Conservation (phyloP, 2,329 filamentous ascomycete genomes). For the Colletotrichum agaves region DNA sequence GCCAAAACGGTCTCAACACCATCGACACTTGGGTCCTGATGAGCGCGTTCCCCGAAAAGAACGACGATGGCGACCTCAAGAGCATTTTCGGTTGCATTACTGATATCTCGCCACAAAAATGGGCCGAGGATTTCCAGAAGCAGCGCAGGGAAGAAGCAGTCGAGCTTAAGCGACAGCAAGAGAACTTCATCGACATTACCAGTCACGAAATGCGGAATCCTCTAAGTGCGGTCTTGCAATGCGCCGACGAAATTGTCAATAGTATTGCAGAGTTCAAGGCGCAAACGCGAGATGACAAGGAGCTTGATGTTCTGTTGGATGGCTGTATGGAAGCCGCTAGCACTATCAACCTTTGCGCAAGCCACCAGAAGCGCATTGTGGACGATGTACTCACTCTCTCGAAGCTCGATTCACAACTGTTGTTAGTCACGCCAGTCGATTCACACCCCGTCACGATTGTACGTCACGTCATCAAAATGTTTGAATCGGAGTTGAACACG, state of each 20-base stretch:
- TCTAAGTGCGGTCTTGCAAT: slow-evolving; percentile 78
- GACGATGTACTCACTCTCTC: slow-evolving; percentile 75
- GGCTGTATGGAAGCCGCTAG: slow-evolving; percentile 79
- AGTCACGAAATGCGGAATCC: slow-evolving; percentile 83
- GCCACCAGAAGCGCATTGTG: slow-evolving; percentile 79
- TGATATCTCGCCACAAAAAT: slow-evolving; percentile 87
- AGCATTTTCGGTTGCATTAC: slow-evolving; percentile 84
- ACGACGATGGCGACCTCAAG: slow-evolving; percentile 72
- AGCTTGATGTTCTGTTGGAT: slow-evolving; percentile 62
- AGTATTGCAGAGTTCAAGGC: slow-evolving; percentile 57
- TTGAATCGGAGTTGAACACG: slow-evolving; percentile 78
- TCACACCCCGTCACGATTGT: slow-evolving; percentile 76
- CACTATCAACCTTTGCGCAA: slow-evolving; percentile 82
- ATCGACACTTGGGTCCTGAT: slow-evolving; percentile 82
- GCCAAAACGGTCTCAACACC: slow-evolving; percentile 67
- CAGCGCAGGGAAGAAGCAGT: slow-evolving; percentile 83
- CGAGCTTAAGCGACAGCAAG: slow-evolving; percentile 78
- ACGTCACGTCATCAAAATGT: slow-evolving; percentile 79
- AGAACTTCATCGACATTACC: slow-evolving; percentile 80
- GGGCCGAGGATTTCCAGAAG: slow-evolving; percentile 83
- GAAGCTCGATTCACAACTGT: slow-evolving; percentile 76
- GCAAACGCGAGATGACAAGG: slow-evolving; percentile 45
- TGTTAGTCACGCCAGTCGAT: slow-evolving; percentile 76
- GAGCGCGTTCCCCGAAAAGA: slow-evolving; percentile 79
- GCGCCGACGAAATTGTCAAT: slow-evolving; percentile 76